phyloP scores from a whole-genome alignment of 495 filamentous ascomycete genomes.

The Annulohypoxylon moriforme region DNA sequence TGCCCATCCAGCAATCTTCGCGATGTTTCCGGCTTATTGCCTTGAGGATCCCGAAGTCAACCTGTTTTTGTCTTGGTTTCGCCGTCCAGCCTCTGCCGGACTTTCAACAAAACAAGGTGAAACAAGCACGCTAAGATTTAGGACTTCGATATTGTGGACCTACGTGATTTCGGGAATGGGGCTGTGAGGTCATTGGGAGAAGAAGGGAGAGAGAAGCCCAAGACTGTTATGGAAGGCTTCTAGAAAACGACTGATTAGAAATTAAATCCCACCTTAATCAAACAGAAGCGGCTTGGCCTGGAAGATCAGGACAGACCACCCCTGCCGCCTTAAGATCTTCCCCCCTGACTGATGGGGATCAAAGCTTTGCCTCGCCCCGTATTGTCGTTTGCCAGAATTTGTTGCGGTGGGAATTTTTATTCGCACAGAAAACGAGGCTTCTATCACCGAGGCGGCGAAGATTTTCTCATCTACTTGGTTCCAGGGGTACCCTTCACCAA shows the following conservation, averaged over 20 bases:
- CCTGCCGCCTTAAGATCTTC: conserved; percentile 17
- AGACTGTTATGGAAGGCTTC: conserved; percentile 39
- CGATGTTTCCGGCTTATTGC: conserved; percentile 18
- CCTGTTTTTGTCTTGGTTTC: neutral
- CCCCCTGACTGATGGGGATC: conserved; percentile 12
- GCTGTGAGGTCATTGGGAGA: conserved; percentile 29
- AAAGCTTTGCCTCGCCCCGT: conserved; percentile 17
- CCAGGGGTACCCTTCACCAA: conserved; percentile 14
- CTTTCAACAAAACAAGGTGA: conserved; percentile 23
- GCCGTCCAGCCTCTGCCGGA: conserved; percentile 1
- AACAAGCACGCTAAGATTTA: conserved; percentile 36
- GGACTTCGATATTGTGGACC: conserved; percentile 33
- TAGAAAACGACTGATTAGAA: conserved; percentile 38
- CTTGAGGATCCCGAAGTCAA: conserved; percentile 15
- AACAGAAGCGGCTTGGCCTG: conserved; percentile 25
- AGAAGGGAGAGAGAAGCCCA: conserved; percentile 22
- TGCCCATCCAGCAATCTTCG: conserved; percentile 1
- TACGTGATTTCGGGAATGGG: conserved; percentile 9
- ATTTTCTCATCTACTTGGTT: conserved; percentile 13
- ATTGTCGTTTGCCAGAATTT: conserved; percentile 22
- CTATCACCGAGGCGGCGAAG: conserved; percentile 13
- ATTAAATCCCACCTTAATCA: conserved; percentile 44
- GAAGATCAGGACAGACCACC: conserved; percentile 38
- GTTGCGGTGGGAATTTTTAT: conserved; percentile 36
- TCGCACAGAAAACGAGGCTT: conserved; percentile 38